A percentile compares a stretch with the other conserved stretches of the same genome.
Evolutionary conservation across 2,329 filamentous ascomycete species (phyloP).

Genomic region (Arthrobotrys sphaeroides): DNA sequence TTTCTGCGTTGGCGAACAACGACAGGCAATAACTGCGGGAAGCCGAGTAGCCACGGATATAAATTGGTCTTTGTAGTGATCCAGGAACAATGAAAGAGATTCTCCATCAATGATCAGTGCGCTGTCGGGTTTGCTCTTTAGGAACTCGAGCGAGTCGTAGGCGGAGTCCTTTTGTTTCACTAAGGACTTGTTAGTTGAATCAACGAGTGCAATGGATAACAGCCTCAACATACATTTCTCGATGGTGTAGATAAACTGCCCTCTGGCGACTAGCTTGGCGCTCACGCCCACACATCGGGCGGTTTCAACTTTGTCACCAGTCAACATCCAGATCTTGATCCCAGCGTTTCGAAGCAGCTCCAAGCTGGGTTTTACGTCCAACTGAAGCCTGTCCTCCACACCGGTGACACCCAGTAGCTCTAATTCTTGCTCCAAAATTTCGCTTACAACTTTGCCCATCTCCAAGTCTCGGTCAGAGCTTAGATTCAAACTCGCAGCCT

Average conservation of each 20-base stretch:
- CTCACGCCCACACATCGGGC: constrained; percentile 95
- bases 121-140: constrained; percentile 82
- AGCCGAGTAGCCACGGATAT: constrained; percentile 86
- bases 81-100: constrained; percentile 82
- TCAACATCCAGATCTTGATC: constrained; percentile 99
- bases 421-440: constrained; percentile 84
- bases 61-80: constrained; percentile 83
- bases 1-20: constrained; percentile 96
- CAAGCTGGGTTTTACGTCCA: constrained; percentile 92
- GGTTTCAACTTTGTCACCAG: constrained; percentile 97
- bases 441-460: constrained; percentile 81
- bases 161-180: constrained; percentile 83
- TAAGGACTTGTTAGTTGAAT: constrained; percentile 55
- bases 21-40: constrained; percentile 92
- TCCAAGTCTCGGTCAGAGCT: constrained; percentile 76
- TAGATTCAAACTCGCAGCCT: constrained; percentile 81
- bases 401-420: constrained; percentile 97
- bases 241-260: constrained; percentile 95
- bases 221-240: constrained; percentile 67
- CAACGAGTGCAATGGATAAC: neutral
- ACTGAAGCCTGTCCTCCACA: constrained; percentile 95
- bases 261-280: constrained; percentile 89
- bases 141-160: constrained; percentile 86
- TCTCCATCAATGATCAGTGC: constrained; percentile 96
- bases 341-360: constrained; percentile 95